These are phyloP conservation scores for Colletotrichum cuscutae DNA, from an alignment of 2,329 filamentous ascomycete species.

Conservation along the genomic window DNA sequence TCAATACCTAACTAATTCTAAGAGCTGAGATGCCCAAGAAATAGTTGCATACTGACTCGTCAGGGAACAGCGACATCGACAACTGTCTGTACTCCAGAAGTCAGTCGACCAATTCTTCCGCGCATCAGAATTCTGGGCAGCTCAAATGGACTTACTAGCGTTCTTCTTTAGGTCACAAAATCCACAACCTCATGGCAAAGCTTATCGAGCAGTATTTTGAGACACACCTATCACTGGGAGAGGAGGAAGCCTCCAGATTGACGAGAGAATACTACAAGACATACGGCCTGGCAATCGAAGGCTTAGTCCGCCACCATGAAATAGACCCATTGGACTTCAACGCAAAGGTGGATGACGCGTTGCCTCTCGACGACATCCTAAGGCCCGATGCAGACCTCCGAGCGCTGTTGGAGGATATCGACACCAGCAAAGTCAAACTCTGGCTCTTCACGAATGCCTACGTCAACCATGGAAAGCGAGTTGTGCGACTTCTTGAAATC, in stretches of 20 bases:
- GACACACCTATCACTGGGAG: constrained; percentile 78
- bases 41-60: constrained; percentile 20
- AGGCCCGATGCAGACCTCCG: constrained; percentile 81
- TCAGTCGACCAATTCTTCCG: constrained; percentile 51
- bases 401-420: constrained; percentile 81
- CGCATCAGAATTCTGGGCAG: too few relatives aligned
- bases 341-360: constrained; percentile 89
- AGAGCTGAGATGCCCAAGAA: background rate
- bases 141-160: background rate
- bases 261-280: constrained; percentile 94
- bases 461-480: constrained; percentile 83
- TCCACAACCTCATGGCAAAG: constrained; percentile 88
- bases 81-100: constrained; percentile 96
- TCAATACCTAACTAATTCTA: background rate
- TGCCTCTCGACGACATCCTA: constrained; percentile 89
- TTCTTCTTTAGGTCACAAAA: constrained; percentile 68
- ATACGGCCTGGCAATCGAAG: constrained; percentile 96
- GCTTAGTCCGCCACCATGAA: constrained; percentile 90
- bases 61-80: constrained; percentile 87
- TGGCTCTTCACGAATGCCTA: constrained; percentile 99
- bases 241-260: constrained; percentile 81
- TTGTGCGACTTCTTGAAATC: constrained; percentile 83
- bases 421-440: constrained; percentile 83
- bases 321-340: constrained; percentile 98
- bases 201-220: constrained; percentile 76